Conservation (phyloP, 169 alveolate species). For the Plasmodium knowlesi region DNA sequence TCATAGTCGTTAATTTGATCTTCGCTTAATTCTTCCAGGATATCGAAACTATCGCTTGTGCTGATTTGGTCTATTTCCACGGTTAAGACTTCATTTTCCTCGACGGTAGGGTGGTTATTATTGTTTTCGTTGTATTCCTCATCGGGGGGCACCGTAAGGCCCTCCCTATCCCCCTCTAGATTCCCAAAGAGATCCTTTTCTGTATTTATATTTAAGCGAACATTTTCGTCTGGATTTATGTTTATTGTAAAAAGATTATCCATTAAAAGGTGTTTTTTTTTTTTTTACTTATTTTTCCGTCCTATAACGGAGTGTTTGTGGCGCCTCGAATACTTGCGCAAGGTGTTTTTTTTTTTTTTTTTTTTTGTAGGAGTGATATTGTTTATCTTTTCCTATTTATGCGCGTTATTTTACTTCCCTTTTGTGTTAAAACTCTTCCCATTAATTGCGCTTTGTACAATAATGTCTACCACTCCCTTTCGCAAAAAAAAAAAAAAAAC, state of each 20-base stretch:
- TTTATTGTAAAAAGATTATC: conserved; percentile 69
- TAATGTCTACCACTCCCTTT: not conserved
- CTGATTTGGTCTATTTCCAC: conserved; percentile 22
- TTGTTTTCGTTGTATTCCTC: not conserved
- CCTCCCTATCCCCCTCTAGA: not conserved
- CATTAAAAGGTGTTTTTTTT: conserved; percentile 50
- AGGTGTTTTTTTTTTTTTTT: not conserved
- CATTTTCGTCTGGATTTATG: conserved; percentile 71
- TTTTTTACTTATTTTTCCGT: not conserved
- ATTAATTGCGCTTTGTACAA: not conserved
- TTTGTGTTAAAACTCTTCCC: not conserved
- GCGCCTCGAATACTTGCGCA: not conserved
- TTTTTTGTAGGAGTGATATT: not conserved
- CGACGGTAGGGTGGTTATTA: not conserved
- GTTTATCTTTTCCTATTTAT: not conserved
- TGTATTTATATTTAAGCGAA: conserved; percentile 11
- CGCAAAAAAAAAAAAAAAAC: not conserved
- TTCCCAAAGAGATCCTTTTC: conserved; percentile 2
- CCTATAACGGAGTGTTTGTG: not conserved
- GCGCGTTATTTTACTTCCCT: not conserved
- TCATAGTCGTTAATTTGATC: conserved; percentile 29
- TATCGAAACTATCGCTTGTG: conserved; percentile 14
- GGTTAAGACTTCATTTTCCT: conserved; percentile 5
- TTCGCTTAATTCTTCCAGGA: conserved; percentile 26
- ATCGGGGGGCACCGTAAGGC: not conserved